Base-by-base conservation (phyloP, 495 filamentous ascomycete genomes). In the Letharia lupina region DNA sequence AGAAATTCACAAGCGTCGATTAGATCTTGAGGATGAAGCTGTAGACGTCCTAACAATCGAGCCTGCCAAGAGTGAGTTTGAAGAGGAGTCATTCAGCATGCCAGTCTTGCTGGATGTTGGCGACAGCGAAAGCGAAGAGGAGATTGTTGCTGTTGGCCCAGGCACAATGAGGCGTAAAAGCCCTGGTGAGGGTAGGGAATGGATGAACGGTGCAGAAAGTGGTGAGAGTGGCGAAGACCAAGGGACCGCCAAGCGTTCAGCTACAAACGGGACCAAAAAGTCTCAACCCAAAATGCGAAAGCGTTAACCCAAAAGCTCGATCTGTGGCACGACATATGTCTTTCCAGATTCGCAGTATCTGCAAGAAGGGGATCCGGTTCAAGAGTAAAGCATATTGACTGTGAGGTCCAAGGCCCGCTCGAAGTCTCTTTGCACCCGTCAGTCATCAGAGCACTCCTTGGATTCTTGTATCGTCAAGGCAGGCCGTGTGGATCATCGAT, bases 21-120 rank as follows among this genome's bases (percentile, higher is more conserved):
- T 97, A 6, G 91, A 97, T 72, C 79, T 87, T 57, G 94, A 99
- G 74, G 92, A 96, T 72, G 90, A 93, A 68, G 86, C 88, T 60
- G 86, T 96, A 1, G 95, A 99, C 72, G 91, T 94, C 1, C 75
- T 96, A 54, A 91, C 88, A 0, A 78, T 90, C 56, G 88, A 91
- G 62, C 82, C 83, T 20, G 79, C 81, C 18, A 88, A 89, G 66
- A 83, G 77, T 15, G 77, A 77, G 13, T 78, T 83, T 39, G 87
- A 87, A 7, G 75, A 80, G 37, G 83, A 84, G 50, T 77, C 78
- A 2, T 98, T 96, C 76, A 80, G 84, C 41, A 91, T 98, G 86
- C 94, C 94, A 6, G 88, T 98, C 2, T 77, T 96, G 23, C 81
- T 95, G 58, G 89, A 96, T 71, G 81, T 96, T 58, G 86, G 84